Evolutionary conservation across 1,284 basidiomycete genomes (phyloP).

Genomic region (Cryptococcus maquisensis): DNA sequence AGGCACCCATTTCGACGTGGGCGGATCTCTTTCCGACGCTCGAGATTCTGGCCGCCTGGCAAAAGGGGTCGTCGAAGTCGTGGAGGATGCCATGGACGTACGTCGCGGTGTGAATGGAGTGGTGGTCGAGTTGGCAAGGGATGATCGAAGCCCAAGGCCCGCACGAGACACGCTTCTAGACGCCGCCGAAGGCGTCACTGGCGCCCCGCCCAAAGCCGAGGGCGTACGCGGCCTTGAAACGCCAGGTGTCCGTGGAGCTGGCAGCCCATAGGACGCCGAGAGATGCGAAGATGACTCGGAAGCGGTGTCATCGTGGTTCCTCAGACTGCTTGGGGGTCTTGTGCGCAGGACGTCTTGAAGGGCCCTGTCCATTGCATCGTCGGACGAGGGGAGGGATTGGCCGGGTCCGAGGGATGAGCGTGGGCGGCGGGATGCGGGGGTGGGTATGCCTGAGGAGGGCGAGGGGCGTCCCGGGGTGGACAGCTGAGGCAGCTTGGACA

Average conservation of each 20-base stretch:
- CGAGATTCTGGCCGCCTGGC: slow-evolving; percentile 37
- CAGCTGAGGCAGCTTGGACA: slow-evolving; percentile 42
- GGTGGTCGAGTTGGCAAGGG: slow-evolving; percentile 23
- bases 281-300: slow-evolving; percentile 4
- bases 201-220: slow-evolving; percentile 19
- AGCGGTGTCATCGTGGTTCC: slow-evolving; percentile 12
- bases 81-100: slow-evolving; percentile 34
- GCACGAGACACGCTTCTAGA: slow-evolving; percentile 29
- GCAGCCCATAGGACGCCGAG: slow-evolving; percentile 5
- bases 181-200: slow-evolving; percentile 24
- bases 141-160: slow-evolving; percentile 25
- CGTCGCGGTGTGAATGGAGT: slow-evolving; percentile 32
- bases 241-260: slow-evolving; percentile 34
- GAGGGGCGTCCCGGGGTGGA: slow-evolving; percentile 37
- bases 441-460: slow-evolving; percentile 33
- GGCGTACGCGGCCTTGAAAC: slow-evolving; percentile 27
- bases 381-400: slow-evolving; percentile 2
- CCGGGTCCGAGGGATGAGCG: slow-evolving; percentile 41
- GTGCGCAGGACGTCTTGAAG: slow-evolving; percentile 34
- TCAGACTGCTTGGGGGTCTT: slow-evolving; percentile 28
- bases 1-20: slow-evolving; percentile 28
- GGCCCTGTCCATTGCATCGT: slow-evolving; percentile 37
- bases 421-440: slow-evolving; percentile 35
- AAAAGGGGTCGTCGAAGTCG: slow-evolving; percentile 32
- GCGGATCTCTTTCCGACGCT: slow-evolving; percentile 19